Evolutionary conservation across 148 eudicot species (phyloP), one percentile per base, ranked within the genome.

Genomic region (Nepenthes mirabilis): DNA sequence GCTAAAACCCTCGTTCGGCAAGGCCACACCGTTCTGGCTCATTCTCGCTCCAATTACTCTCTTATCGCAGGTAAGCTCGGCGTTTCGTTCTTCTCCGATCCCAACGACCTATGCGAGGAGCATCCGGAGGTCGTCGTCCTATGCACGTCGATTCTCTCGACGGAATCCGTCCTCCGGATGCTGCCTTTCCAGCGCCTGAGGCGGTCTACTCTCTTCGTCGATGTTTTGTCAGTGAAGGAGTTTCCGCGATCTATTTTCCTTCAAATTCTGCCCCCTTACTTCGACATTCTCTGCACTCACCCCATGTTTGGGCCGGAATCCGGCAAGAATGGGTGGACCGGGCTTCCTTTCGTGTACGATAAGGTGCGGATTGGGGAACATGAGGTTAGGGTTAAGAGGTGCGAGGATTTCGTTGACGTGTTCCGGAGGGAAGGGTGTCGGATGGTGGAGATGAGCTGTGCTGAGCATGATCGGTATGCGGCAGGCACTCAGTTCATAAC

Each of bases 221-320:
- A 69, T 47, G 70, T 64, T 2, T 47, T 73, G 5, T 73, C 77
- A 2, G 77, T 73, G 3, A 73, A 73, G 48, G 77, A 73, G 62
- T 73, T 68, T 33, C 77, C 76, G 0, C 68, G 69, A 0, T 33
- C 65, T 0, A 61, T 73, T 9, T 63, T 73, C 62, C 61, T 68
- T 13, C 80, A 79, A 36, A 63, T 70, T 0, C 66, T 87, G 35
- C 96, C 96, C 0, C 33, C 9, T 14, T 85, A 89, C 50, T 89
- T 83, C 35, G 96, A 89, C 58, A 83, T 89, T 52, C 65, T 89
- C 33, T 89, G 96, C 66, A 85, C 90, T 10, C 96, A 89, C 65
- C 96, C 96, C 0, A 89, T 89, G 96, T 89, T 85, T 61, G 96
- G 96, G 2, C 90, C 93, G 1, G 93, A 85, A 52, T 83, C 90